phyloP scores from a whole-genome alignment of 371 early-diverging fungal species.

The Mucor circinelloides region DNA sequence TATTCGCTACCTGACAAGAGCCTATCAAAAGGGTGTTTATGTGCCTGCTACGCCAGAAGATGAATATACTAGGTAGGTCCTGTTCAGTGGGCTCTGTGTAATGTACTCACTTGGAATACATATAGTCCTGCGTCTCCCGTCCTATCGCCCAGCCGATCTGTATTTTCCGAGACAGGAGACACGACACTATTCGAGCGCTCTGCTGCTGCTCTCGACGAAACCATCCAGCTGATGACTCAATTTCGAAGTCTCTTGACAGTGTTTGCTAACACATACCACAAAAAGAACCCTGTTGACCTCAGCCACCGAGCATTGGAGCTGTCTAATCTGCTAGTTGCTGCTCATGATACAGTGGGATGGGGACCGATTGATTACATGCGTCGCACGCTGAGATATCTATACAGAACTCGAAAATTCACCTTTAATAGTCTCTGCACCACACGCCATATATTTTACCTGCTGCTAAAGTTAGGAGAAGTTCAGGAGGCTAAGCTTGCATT shows the following conservation, averaged over 20 bases:
- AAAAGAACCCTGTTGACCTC: conserved; percentile 6
- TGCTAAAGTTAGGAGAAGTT: conserved; percentile 63
- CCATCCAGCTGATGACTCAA: conserved; percentile 15
- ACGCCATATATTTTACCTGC: conserved; percentile 61
- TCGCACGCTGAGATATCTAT: conserved; percentile 35
- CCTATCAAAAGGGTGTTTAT: conserved; percentile 37
- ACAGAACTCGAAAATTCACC: conserved; percentile 61
- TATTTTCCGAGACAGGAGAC: conserved; percentile 9
- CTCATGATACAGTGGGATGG: conserved; percentile 47
- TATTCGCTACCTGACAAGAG: conserved; percentile 36
- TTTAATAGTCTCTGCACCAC: conserved; percentile 71
- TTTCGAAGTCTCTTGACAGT: conserved; percentile 11
- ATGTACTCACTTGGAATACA: neutral
- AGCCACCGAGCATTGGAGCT: conserved; percentile 28
- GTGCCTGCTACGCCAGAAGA: conserved; percentile 23
- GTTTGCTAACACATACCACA: neutral
- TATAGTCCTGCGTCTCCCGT: conserved; percentile 3
- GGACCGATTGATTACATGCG: conserved; percentile 24
- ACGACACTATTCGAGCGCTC: conserved; percentile 6
- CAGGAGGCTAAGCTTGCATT: conserved; percentile 71
- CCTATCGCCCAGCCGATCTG: conserved; percentile 5
- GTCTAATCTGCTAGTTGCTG: conserved; percentile 23
- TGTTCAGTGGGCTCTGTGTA: neutral
- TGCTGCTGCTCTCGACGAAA: conserved; percentile 16
- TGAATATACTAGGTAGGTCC: conserved; percentile 3